Base-by-base conservation (phyloP, 164 flowering plant genomes). In the Vitis rupestris region DNA sequence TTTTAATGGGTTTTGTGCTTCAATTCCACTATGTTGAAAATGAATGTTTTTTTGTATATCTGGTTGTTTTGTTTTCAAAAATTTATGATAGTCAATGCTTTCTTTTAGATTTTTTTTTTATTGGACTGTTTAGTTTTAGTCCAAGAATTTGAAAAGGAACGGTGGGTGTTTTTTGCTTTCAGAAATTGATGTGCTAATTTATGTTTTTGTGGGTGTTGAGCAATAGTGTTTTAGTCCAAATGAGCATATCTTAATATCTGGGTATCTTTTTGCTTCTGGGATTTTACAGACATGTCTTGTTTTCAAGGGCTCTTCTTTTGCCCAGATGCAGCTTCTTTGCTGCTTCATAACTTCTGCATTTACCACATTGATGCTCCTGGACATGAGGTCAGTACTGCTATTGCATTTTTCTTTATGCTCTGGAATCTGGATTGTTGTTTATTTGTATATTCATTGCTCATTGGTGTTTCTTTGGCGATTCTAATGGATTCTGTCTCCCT, bases 361-460 rank as follows among this genome's bases (percentile, higher is more conserved):
- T 88, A 88, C 78, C 89, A 88, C 78, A 87, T 88, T 74, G 81
- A 77, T 75, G 80, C 93, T 10, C 89, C 90, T 0, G 88, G 93
- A 3, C 91, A 89, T 63, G 88, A 88, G 90, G 93, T 88, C 72
- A 17, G 86, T 81, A 11, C 17, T 3, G 6, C 37, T 14, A 55
- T 61, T 60, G 48, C 49, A 31, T 58, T 56, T 60, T 13, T 47
- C 62, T 49, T 51, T n/a, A 9, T 50, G 37, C 19, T 17, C 10
- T 70, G 54, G 8, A 11, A 5, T 19, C 12, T 14, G 3, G 44
- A 9, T 14, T 16, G 15, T 68, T 63, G 27, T 60, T 56, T 8
- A 37, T 29, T 9, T 37, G 3, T 59, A 23, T 17, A 13, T 16
- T 59, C 11, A 29, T 48, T 57, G 60, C 60, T 10, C 11, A 9